A percentile compares a stretch with the other conserved stretches of the same genome.
These are phyloP conservation scores for Tricholoma flavovirens DNA, from an alignment of 768 basidiomycete genomes.

Conservation along the genomic window DNA sequence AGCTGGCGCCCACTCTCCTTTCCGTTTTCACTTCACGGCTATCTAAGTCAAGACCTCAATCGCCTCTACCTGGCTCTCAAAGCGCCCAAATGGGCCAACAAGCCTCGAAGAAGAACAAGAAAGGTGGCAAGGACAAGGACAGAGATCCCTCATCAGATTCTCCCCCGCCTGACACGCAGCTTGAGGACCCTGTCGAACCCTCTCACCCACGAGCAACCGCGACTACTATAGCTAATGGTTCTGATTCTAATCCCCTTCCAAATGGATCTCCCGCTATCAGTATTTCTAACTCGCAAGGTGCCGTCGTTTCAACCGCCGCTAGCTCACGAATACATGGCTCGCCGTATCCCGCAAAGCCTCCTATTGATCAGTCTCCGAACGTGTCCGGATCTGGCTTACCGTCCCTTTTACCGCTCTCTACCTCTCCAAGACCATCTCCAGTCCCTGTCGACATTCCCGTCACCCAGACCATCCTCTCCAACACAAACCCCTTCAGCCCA, in stretches of 20 bases:
- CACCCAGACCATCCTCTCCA: constrained; percentile 82
- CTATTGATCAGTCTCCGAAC: constrained; percentile 29
- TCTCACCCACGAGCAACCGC: constrained; percentile 41
- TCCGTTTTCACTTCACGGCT: constrained; percentile 70
- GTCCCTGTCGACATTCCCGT: constrained; percentile 72
- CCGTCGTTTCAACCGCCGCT: constrained; percentile 21
- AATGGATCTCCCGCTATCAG: constrained; percentile 43
- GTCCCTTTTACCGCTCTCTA: constrained; percentile 31
- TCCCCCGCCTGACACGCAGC: constrained; percentile 31
- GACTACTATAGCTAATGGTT: constrained; percentile 26
- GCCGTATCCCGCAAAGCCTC: constrained; percentile 29
- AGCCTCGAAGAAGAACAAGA: constrained; percentile 77
- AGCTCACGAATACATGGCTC: constrained; percentile 28
- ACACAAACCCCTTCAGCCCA: constrained; percentile 49
- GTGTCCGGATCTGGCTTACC: constrained; percentile 33
- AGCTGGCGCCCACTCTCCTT: constrained; percentile 79
- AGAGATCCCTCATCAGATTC: constrained; percentile 39
- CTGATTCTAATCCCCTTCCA: constrained; percentile 32
- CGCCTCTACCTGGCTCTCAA: constrained; percentile 56
- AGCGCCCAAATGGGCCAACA: constrained; percentile 72
- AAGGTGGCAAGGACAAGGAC: constrained; percentile 64
- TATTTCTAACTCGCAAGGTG: constrained; percentile 38
- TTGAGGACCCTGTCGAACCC: constrained; percentile 35
- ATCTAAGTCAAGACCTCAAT: constrained; percentile 67
- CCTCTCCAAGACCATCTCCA: constrained; percentile 36